Conservation (phyloP, 192 early-diverging fungal genomes). For the Funneliformis mosseae region DNA sequence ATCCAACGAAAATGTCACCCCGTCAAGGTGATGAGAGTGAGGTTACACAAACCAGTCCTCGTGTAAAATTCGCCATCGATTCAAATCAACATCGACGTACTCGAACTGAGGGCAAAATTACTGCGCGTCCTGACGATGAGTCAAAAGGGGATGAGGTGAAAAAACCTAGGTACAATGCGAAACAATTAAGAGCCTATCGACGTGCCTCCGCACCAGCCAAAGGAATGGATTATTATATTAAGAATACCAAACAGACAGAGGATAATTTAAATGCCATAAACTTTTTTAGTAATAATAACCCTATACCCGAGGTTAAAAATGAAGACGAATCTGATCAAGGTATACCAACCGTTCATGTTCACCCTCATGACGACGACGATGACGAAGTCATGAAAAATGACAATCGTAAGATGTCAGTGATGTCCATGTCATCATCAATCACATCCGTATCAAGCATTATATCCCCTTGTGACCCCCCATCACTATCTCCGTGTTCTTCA, state of each 20-base stretch:
- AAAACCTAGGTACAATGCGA: not conserved
- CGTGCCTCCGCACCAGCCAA: not conserved
- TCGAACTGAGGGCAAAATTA: not conserved
- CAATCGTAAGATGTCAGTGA: not conserved
- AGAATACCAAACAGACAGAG: not conserved
- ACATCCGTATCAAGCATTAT: not conserved
- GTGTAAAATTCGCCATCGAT: not conserved
- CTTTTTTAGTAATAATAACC: not conserved
- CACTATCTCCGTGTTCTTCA: slow-evolving; percentile 30
- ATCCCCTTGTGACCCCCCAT: not conserved
- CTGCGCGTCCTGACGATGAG: not conserved
- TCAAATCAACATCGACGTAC: no score
- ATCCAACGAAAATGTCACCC: not conserved
- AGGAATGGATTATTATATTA: not conserved
- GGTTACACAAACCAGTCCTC: not conserved
- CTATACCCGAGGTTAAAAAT: not conserved
- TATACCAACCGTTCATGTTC: not conserved
- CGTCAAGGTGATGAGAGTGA: not conserved
- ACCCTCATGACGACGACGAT: not conserved
- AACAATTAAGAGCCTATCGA: not conserved
- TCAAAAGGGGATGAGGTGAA: not conserved
- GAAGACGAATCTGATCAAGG: not conserved
- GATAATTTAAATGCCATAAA: not conserved
- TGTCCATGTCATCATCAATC: not conserved
- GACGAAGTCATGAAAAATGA: no score